phyloP scores from a whole-genome alignment of 495 filamentous ascomycete genomes.

The Penicillium psychrofluorescens region DNA sequence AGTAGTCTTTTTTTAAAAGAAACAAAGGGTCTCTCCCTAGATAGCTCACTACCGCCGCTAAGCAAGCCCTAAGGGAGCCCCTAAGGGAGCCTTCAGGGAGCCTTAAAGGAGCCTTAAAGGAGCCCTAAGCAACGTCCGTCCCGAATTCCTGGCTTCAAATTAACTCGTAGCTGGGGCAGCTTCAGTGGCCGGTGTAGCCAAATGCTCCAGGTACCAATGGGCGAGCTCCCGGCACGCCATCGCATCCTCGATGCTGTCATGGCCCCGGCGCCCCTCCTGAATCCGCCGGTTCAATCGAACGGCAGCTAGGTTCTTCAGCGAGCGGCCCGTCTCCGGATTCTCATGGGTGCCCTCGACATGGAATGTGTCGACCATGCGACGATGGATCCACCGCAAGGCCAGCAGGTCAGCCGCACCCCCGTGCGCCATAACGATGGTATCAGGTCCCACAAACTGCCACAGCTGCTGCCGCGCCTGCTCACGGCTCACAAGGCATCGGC shows the following conservation, averaged over 20 bases:
- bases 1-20: too few species aligned
- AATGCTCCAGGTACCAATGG: conserved; percentile 14
- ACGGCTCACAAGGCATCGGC: conserved; percentile 17
- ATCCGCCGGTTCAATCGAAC: conserved; percentile 23
- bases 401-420: conserved; percentile 16
- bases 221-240: conserved; percentile 31
- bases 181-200: too few species aligned
- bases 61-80: too few species aligned
- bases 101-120: too few species aligned
- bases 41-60: too few species aligned
- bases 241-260: conserved; percentile 38
- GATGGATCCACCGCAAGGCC: conserved; percentile 20
- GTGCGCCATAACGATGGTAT: conserved; percentile 28
- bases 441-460: conserved; percentile 26
- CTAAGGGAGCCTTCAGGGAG: too few species aligned
- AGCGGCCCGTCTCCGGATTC: conserved; percentile 2
- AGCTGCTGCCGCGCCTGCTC: conserved; percentile 22
- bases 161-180: too few species aligned
- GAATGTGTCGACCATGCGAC: conserved; percentile 20
- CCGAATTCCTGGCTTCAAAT: too few species aligned
- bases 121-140: too few species aligned
- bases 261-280: conserved; percentile 11
- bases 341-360: conserved; percentile 11
- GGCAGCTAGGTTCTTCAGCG: conserved; percentile 20
- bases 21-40: too few species aligned